Evolutionary conservation across 345 rosid species (phyloP), one percentile per base, ranked within the genome.

Genomic region (Excoecaria agallocha): DNA sequence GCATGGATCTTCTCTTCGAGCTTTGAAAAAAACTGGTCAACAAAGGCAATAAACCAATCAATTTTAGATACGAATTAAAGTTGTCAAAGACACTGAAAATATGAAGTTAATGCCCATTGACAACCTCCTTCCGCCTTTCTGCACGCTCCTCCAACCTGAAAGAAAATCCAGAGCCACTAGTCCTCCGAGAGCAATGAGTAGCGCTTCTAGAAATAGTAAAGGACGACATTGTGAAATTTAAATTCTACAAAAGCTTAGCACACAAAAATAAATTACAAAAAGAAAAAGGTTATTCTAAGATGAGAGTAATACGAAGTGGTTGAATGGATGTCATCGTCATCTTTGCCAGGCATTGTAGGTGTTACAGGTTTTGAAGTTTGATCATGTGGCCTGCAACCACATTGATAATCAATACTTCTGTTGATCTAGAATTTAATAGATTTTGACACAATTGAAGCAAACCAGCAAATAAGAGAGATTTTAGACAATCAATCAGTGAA

Each of bases 241-340:
- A 73, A 49, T 39, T 13, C 60, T 22, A 10, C 5, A 20, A 60
- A 39, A 58, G 20, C 16, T 30, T n/a, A 46, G 51, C 12, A 25
- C 5, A 12, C 51, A 64, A 52, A 69, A 51, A 54, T n/a, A 39
- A 6, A 70, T 25, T 4, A 58, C 5, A 62, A 22, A 66, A 67
- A 30, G 30, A 30, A 8, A 15, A 63, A 60, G 38, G 70, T 8
- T 8, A 65, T n/a, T 72, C 61, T 20, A 70, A 77, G 78, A 56
- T 62, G 74, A 78, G 84, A 73, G 39, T 41, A 80, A 50, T 94
- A 94, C 97, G 94, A 92, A 63, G 97, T 87, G 24, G 89, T 87
- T 58, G 98, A 94, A 78, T 76, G 92, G 3, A 88, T 75, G 80
- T 92, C 98, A 17, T 92, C 97, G 50, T 92, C 96, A 69, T 92